Base-by-base conservation (phyloP, 768 basidiomycete genomes). In the Leccinum variicolor region DNA sequence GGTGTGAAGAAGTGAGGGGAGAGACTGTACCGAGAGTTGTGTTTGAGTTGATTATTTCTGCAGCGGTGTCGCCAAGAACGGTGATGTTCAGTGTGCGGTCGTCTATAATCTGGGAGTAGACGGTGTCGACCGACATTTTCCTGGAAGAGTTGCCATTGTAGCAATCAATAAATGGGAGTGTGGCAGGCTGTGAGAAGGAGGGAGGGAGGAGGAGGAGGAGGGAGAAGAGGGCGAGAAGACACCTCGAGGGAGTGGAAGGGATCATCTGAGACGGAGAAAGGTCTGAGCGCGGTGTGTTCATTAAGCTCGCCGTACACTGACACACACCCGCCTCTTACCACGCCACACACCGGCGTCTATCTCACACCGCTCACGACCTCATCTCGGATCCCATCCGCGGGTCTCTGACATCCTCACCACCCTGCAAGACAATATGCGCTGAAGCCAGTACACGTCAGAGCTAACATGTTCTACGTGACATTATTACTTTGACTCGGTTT, bases 101-200 rank as follows among this genome's bases (percentile, higher is more conserved):
- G 28, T 79, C 73, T 23, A 83, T 73, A 56, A 89, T 77, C 70
- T 93, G 91, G 21, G 82, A 87, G 67, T 89, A 93, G 46, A 93
- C 84, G 31, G 81, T 80, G 58, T 83, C 78, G 56, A 92, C 79
- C 31, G 82, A 76, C 72, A 92, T 78, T 69, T 86, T 88, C 70
- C 79, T 79, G 46, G 78, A 70, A 31, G 66, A 62, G 71, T 80
- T 79, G 56, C 79, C 78, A 25, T 75, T 68, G 72, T 84, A 91
- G 73, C 91, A 93, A 70, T 91, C 88, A n/a, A 72, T 64, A 69
- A 84, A 92, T 47, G 75, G 75, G 15, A 89, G 71, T 0, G 79
- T 78, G 25, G 86, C 84, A 3, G 89, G 88, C 65, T 85, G 84
- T 15, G 85, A 75, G 50, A 72, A 58, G 6, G 65, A 66, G 23